phyloP scores from a whole-genome alignment of 1,139 yeast species.

The Blastobotrys proliferans region DNA sequence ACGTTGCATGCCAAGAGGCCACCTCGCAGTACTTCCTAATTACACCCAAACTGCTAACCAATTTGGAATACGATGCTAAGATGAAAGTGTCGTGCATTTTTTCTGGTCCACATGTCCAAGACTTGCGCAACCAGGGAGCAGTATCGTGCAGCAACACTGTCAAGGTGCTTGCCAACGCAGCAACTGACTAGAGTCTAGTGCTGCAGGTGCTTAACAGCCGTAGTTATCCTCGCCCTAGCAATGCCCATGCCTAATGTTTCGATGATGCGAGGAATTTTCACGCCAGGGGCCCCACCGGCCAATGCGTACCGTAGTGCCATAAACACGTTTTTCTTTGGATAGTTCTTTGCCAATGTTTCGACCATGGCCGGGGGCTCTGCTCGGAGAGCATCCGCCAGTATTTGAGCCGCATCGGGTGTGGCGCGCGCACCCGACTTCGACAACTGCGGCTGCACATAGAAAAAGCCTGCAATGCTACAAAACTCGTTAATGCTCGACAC shows the following conservation, averaged over 20 bases:
- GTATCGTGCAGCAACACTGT: not conserved
- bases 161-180: not conserved
- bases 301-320: conserved; percentile 64
- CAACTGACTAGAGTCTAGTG: not conserved
- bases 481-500: conserved; percentile 24
- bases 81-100: conserved; percentile 89
- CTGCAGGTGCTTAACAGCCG: no score
- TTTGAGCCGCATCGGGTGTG: not conserved
- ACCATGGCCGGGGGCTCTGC: not conserved
- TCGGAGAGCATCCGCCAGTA: not conserved
- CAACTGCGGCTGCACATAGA: conserved; percentile 21
- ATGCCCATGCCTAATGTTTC: conserved; percentile 8
- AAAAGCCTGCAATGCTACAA: conserved; percentile 19
- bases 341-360: not conserved
- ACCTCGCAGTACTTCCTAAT: conserved; percentile 80
- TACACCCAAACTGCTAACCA: conserved; percentile 85
- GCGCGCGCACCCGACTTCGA: conserved; percentile 2
- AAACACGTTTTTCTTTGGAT: conserved; percentile 42
- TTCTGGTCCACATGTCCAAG: conserved; percentile 46
- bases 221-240: conserved; percentile 1
- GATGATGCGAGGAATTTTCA: conserved; percentile 13
- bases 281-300: conserved; percentile 69
- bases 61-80: conserved; percentile 68
- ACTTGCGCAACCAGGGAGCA: not conserved
- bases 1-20: conserved; percentile 64